phyloP scores from a whole-genome alignment of 768 basidiomycete species.

The Rhodotorula graminis region DNA sequence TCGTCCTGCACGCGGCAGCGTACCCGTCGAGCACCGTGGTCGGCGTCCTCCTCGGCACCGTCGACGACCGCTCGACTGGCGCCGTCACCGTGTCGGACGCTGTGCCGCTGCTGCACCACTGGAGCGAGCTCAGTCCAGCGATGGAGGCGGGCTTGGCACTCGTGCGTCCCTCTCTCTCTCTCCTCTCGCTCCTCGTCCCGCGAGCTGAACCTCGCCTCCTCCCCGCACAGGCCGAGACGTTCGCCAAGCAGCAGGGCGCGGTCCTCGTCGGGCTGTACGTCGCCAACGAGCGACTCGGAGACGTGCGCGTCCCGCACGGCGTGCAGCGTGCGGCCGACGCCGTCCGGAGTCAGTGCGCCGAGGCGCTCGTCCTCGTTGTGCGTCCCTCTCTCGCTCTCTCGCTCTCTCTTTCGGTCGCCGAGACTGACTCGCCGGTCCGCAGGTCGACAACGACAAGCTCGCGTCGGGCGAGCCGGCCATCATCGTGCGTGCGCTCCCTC shows the following conservation, averaged over 20 bases:
- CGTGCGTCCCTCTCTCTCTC: constrained; percentile 6
- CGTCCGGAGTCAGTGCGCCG: constrained; percentile 56
- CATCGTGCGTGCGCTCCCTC: constrained; percentile 52
- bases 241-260: constrained; percentile 24
- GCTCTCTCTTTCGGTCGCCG: not conserved
- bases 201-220: not conserved
- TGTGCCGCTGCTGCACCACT: constrained; percentile 74
- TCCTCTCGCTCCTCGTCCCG: not conserved
- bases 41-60: constrained; percentile 67
- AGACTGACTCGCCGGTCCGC: constrained; percentile 10
- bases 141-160: constrained; percentile 62
- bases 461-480: constrained; percentile 56
- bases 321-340: constrained; percentile 61
- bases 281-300: constrained; percentile 53
- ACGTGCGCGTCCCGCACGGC: constrained; percentile 60
- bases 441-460: constrained; percentile 63
- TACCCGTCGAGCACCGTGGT: constrained; percentile 70
- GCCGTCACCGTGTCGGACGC: constrained; percentile 56
- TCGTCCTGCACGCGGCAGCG: constrained; percentile 68
- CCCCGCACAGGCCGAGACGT: constrained; percentile 38
- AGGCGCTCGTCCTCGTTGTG: constrained; percentile 68
- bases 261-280: constrained; percentile 42
- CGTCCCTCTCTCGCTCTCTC: constrained; percentile 41
- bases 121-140: constrained; percentile 77
- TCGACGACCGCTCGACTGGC: constrained; percentile 23